Evolutionary conservation across 2,329 filamentous ascomycete genomes (phyloP), one percentile per base, ranked within the genome.

Genomic region (Neospermospora avenae): DNA sequence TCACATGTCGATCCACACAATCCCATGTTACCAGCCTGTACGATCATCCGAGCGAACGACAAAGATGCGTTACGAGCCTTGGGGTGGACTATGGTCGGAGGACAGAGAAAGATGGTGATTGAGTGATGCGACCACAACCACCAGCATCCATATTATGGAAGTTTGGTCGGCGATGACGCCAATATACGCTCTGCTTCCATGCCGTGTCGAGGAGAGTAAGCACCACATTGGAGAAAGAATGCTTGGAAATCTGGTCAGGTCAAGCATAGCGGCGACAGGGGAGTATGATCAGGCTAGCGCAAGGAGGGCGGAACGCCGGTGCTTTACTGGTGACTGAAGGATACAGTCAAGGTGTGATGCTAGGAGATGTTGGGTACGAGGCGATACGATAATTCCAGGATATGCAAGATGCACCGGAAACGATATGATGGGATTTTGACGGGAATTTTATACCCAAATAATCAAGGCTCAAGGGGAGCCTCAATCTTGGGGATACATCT

Each of bases 1-100:
- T 89, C 90, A 16, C 86, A 90, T 63, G 88, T 98, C 62, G 91
- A 93, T 67, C 89, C 89, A 0, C 91, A 96, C 63, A 95, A 95
- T 69, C 95, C 93, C 0, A 93, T 96, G 87, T 77, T 97, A n/a
- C 93, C 95, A 0, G 88, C 93, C 1, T 86, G 88, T 63, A 87
- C 84, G 7, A 95, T 99, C 64, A 84, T 98, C 60, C 81, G 89
- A 54, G 86, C 91, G 4, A 87, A 83, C 62, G 93, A 98, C 72
- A 85, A 78, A 58, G 82, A 86, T 66, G 82, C 84, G 16, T 74
- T 87, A 58, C 77, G 80, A 41, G 82, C 84, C n/a, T 73, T 87
- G 16, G 85, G 85, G 0, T 73, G 87, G n/a, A 86, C 84, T 64
- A 77, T 83, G 68, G 83, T 87, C 4, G 84, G 82, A 20, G 84